These are phyloP conservation scores for Pseudogymnoascus sp. DNA, from an alignment of 2,329 filamentous ascomycete genomes.

Conservation along the genomic window DNA sequence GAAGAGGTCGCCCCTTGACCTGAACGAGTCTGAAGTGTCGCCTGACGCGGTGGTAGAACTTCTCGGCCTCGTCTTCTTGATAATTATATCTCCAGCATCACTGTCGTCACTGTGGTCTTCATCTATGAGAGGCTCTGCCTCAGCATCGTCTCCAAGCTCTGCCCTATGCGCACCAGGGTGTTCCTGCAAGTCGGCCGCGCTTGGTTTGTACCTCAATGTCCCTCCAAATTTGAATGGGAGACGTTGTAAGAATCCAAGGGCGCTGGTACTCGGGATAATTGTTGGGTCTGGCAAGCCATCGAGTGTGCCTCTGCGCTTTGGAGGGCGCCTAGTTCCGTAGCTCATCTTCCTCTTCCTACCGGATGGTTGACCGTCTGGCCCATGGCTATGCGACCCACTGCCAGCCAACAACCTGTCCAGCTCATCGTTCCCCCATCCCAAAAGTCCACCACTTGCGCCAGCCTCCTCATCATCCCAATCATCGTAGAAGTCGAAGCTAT, in stretches of 20 bases:
- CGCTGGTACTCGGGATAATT: conserved; percentile 79
- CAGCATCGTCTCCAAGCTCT: conserved; percentile 36
- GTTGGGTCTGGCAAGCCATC: conserved; percentile 58
- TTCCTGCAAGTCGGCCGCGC: conserved; percentile 82
- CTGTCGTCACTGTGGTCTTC: conserved; percentile 42
- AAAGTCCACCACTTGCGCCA: conserved; percentile 44
- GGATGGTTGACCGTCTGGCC: conserved; percentile 52
- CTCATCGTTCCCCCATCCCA: conserved; percentile 76
- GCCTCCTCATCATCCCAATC: conserved; percentile 72
- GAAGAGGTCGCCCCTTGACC: conserved; percentile 83
- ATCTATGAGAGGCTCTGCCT: conserved; percentile 65
- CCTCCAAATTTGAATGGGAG: conserved; percentile 80
- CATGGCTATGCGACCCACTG: conserved; percentile 40
- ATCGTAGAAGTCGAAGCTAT: conserved; percentile 95
- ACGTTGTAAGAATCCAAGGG: conserved; percentile 75
- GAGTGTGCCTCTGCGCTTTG: conserved; percentile 46
- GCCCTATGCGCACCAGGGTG: conserved; percentile 54
- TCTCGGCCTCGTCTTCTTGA: conserved; percentile 45
- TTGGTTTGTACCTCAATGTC: conserved; percentile 79
- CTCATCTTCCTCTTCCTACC: conserved; percentile 75
- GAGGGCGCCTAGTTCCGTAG: conserved; percentile 64
- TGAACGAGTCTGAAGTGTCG: conserved; percentile 75
- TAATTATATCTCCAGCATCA: conserved; percentile 15
- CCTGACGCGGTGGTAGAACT: conserved; percentile 74
- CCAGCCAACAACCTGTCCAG: conserved; percentile 75